Conservation (phyloP, 225 moss, liverwort and hornwort species). For the Pseudoscleropodium purum region DNA sequence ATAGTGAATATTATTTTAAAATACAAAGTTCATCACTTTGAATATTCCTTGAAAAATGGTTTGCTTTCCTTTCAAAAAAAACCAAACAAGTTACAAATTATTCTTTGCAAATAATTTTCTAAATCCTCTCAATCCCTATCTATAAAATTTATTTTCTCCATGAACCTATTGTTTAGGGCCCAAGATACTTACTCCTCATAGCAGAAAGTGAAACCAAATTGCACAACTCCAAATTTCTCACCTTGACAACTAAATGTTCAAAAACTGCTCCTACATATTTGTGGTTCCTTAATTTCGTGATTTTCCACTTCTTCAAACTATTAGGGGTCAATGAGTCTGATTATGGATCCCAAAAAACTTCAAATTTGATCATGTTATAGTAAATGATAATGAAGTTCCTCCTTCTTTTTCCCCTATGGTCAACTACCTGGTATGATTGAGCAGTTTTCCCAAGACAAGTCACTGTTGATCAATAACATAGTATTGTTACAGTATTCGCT, state of each 20-base stretch:
- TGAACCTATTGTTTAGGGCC: neutral
- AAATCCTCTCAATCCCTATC: no score
- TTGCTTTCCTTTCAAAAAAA: no score
- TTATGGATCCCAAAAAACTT: neutral
- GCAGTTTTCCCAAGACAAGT: rapidly evolving
- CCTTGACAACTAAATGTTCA: neutral
- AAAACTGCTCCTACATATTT: neutral
- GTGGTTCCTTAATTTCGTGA: neutral
- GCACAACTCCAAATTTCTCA: neutral
- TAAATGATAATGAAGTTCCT: neutral
- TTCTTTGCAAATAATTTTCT: no score
- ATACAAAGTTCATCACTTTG: neutral
- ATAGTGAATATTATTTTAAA: no score
- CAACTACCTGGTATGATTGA: no score
- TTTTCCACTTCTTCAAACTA: neutral
- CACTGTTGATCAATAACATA: no score
- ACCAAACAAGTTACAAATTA: no score
- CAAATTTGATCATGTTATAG: neutral
- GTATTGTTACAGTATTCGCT: no score
- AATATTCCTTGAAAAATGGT: no score
- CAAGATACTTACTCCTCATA: neutral
- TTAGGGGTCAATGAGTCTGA: no score
- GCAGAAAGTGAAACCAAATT: neutral
- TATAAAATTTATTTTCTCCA: no score
- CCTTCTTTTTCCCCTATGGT: no score